phyloP scores from a whole-genome alignment of 495 filamentous ascomycete species.

The Penicillium robsamsonii region DNA sequence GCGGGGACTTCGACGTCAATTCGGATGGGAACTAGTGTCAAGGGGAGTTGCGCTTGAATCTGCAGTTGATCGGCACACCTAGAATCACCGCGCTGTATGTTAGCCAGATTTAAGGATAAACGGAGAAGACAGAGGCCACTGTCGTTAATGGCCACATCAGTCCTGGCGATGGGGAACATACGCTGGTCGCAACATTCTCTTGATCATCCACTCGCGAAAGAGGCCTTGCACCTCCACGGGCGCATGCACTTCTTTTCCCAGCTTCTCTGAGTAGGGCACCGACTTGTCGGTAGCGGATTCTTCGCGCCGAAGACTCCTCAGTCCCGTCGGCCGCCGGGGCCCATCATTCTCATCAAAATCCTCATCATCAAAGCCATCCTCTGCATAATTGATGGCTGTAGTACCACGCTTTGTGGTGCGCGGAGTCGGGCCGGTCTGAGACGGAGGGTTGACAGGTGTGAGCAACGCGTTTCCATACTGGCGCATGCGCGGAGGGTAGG shows the following conservation, averaged over 20 bases:
- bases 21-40: conserved; percentile 91
- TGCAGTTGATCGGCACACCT: conserved; percentile 64
- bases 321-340: conserved; percentile 75
- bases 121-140: conserved; percentile 2
- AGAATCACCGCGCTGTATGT: conserved; percentile 11
- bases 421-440: conserved; percentile 62
- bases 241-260: conserved; percentile 76
- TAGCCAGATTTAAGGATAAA: conserved; percentile 5
- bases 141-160: conserved; percentile 1
- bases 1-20: conserved; percentile 89
- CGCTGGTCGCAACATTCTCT: conserved; percentile 58
- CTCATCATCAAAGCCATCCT: conserved; percentile 91
- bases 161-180: conserved; percentile 25
- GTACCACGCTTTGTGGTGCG: conserved; percentile 96
- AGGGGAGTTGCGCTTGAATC: conserved; percentile 78
- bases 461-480: conserved; percentile 91
- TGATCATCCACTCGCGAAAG: conserved; percentile 93
- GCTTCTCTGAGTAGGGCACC: conserved; percentile 63
- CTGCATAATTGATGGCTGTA: conserved; percentile 93
- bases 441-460: conserved; percentile 75
- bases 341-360: conserved; percentile 87
- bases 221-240: conserved; percentile 86
- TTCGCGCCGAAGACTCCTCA: conserved; percentile 78
- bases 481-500: conserved; percentile 87
- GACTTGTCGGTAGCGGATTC: conserved; percentile 59